phyloP scores from a whole-genome alignment of 495 filamentous ascomycete species.

The Annulohypoxylon nitens region DNA sequence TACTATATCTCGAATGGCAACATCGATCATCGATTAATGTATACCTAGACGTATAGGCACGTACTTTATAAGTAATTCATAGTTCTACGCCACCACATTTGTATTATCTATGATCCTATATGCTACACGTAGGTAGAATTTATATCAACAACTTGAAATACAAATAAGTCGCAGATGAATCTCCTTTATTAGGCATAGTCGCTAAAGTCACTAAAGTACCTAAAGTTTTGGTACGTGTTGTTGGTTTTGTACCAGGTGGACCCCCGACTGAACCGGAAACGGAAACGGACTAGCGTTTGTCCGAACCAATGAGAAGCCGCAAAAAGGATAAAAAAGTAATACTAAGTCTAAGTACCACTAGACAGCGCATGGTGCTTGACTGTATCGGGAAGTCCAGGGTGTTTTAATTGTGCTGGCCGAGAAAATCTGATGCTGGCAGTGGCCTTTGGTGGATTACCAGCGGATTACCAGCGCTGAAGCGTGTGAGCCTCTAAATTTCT shows the following conservation, averaged over 20 bases:
- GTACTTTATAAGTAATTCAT: no score
- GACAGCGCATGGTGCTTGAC: constrained; percentile 44
- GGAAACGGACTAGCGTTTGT: constrained; percentile 51
- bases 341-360: constrained; percentile 36
- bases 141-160: neutral
- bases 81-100: no score
- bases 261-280: constrained; percentile 41
- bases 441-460: no score
- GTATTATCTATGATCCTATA: no score
- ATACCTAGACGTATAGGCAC: no score
- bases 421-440: constrained; percentile 50
- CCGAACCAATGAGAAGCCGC: constrained; percentile 44
- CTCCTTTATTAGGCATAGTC: constrained; percentile 11
- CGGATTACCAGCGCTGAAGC: constrained; percentile 20
- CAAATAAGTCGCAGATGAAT: neutral
- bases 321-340: neutral
- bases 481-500: constrained; percentile 32
- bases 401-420: constrained; percentile 49
- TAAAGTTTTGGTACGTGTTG: constrained; percentile 12
- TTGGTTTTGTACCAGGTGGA: constrained; percentile 18
- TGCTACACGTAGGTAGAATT: no score
- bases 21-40: no score
- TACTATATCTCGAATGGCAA: neutral
- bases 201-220: constrained; percentile 1
- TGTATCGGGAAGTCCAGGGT: constrained; percentile 50